Evolutionary conservation across 1,139 yeast genomes (phyloP), one percentile per base, ranked within the genome.

Genomic region (Hyphopichia buzzinii): DNA sequence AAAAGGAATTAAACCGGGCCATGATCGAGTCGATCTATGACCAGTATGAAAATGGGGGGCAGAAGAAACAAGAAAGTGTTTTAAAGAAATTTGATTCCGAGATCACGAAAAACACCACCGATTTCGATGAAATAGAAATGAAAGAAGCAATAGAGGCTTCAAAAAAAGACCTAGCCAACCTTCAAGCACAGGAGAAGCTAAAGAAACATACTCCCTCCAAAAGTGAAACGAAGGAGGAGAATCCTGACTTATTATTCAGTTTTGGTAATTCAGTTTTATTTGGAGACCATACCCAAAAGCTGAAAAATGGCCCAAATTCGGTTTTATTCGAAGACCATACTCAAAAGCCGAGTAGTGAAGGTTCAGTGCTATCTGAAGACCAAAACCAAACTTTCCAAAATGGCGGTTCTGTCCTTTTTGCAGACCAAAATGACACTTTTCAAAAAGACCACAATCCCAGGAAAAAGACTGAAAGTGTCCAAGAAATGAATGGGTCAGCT

Each of bases 141-240:
- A 59, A 60, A 42, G 62, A 56, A 38, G 81, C 81, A 1, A 63
- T 76, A 21, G 72, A 71, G 39, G 57, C 54, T 29, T 75, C 82
- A 0, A 72, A 69, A 39, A 47, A 49, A 29, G 78, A 72, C 15
- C 54, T 61, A 14, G 38, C 37, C 10, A 34, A 44, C 3, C 41
- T 61, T 34, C 45, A 50, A 23, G 39, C 41, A n/a, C 31, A 50
- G 26, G 64, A 62, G 34, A 42, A 42, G 17, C n/a, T n/a, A n/a
- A n/a, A 38, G 31, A 28, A 25, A 11, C 8, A 7, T n/a, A 14
- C 10, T n/a, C 12, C 12, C 8, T 8, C 27, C n/a, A n/a, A n/a
- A n/a, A n/a, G n/a, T n/a, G n/a, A n/a, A n/a, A n/a, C n/a, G n/a
- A n/a, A 3, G 14, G 13, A 4, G 25, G 30, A 17, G 12, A 25